Evolutionary conservation across 1,284 basidiomycete genomes (phyloP).

Genomic region (Rhodotorula mucilaginosa): DNA sequence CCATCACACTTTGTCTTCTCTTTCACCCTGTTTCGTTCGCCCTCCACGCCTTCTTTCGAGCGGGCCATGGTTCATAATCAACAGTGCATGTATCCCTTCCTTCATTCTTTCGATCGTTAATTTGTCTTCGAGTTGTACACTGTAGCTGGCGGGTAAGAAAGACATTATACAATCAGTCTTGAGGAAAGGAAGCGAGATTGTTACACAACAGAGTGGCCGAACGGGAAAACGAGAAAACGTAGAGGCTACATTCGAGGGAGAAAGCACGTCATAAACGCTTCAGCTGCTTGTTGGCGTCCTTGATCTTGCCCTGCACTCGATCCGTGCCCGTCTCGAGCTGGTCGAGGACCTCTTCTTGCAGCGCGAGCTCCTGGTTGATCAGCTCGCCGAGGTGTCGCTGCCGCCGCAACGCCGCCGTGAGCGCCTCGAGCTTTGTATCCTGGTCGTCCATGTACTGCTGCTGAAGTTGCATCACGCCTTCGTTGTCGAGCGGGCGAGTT

Average conservation of each 20-base stretch:
- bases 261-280: constrained; percentile 45
- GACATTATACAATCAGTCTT: too few relatives aligned
- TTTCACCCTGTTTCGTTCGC: too few relatives aligned
- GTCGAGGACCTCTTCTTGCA: constrained; percentile 85
- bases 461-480: constrained; percentile 75
- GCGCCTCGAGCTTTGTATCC: constrained; percentile 72
- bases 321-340: constrained; percentile 72
- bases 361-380: constrained; percentile 75
- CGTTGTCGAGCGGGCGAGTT: constrained; percentile 82
- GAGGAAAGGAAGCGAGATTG: too few relatives aligned
- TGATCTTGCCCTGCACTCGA: constrained; percentile 69
- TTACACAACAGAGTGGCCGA: too few relatives aligned
- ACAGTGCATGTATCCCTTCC: too few relatives aligned
- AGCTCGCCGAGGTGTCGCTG: constrained; percentile 84
- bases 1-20: too few relatives aligned
- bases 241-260: not conserved
- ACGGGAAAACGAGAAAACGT: not conserved
- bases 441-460: constrained; percentile 75
- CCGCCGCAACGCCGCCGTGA: constrained; percentile 77
- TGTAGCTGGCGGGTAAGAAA: too few relatives aligned
- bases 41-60: too few relatives aligned
- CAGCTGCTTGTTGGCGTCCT: constrained; percentile 73
- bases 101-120: too few relatives aligned
- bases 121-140: too few relatives aligned
- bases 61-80: too few relatives aligned